Percentiles rank a stretch among this genome's conserved stretches.
phyloP scores from a whole-genome alignment of 371 early-diverging fungal species.

The Mortierella sp. region DNA sequence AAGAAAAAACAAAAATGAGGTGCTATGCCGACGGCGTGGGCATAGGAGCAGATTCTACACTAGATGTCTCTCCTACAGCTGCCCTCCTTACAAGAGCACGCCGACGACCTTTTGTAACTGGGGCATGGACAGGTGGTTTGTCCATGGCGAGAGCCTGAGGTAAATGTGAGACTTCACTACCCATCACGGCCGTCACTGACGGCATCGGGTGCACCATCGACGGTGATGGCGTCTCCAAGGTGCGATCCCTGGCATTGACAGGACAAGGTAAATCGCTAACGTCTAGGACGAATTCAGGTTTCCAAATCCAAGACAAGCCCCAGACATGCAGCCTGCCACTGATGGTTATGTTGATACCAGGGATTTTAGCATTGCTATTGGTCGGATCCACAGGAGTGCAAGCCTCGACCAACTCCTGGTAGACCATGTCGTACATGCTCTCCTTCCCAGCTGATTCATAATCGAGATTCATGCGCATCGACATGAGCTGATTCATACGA shows the following conservation, averaged over 20 bases:
- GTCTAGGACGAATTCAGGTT: slow-evolving; percentile 25
- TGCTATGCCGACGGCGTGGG: background rate
- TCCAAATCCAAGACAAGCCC: slow-evolving; percentile 51
- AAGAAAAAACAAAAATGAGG: background rate
- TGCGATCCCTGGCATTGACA: slow-evolving; percentile 10
- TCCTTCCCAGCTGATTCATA: slow-evolving; percentile 6
- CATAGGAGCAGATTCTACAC: slow-evolving; percentile 6
- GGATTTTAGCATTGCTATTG: background rate
- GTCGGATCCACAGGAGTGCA: slow-evolving; percentile 13
- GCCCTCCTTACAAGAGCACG: background rate
- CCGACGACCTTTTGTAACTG: background rate
- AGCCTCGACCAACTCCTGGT: slow-evolving; percentile 16
- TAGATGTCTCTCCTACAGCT: slow-evolving; percentile 1
- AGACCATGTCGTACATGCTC: background rate
- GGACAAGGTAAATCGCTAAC: slow-evolving; percentile 40
- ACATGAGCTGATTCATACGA: slow-evolving; percentile 6
- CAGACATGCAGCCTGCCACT: slow-evolving; percentile 30
- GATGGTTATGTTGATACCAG: slow-evolving; percentile 19
- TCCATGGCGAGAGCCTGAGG: background rate
- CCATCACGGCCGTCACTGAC: slow-evolving; percentile 7
- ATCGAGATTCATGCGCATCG: slow-evolving; percentile 32
- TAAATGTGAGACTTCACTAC: background rate
- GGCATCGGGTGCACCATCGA: slow-evolving; percentile 13
- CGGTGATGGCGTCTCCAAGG: background rate
- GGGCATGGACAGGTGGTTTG: background rate